Evolutionary conservation across 768 basidiomycete species (phyloP).

Genomic region (Glaciozyma martinii): DNA sequence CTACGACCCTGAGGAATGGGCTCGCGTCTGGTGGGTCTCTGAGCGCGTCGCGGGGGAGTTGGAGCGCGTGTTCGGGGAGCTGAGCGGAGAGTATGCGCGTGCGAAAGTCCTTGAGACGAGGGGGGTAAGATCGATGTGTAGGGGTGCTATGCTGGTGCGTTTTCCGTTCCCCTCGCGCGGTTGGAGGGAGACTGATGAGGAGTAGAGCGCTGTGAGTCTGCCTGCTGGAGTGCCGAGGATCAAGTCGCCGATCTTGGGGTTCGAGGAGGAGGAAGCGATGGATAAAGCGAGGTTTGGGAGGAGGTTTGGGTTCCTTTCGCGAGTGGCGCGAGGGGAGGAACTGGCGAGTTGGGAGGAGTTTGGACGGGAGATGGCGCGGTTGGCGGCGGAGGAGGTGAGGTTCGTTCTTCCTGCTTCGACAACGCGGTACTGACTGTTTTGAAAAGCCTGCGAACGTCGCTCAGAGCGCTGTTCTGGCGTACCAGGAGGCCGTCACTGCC

Average conservation of each 20-base stretch:
- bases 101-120: neutral
- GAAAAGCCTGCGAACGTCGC: neutral
- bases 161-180: no score
- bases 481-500: neutral
- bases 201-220: no score
- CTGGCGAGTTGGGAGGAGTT: constrained; percentile 73
- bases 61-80: neutral
- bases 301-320: constrained; percentile 12
- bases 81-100: neutral
- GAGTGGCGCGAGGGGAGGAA: constrained; percentile 50
- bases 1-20: neutral
- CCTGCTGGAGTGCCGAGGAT: neutral
- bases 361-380: constrained; percentile 39
- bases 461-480: neutral
- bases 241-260: constrained; percentile 15
- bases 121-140: neutral
- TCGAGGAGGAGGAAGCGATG: neutral
- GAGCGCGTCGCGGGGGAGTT: neutral
- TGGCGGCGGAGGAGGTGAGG: neutral
- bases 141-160: neutral
- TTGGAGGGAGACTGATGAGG: no score
- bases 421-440: neutral
- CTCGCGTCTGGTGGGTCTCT: constrained; percentile 14
- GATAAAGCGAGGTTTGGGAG: constrained; percentile 9
- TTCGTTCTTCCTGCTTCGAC: neutral